Evolutionary conservation across 1,284 basidiomycete genomes (phyloP).

Genomic region (Sporisorium exsertum): DNA sequence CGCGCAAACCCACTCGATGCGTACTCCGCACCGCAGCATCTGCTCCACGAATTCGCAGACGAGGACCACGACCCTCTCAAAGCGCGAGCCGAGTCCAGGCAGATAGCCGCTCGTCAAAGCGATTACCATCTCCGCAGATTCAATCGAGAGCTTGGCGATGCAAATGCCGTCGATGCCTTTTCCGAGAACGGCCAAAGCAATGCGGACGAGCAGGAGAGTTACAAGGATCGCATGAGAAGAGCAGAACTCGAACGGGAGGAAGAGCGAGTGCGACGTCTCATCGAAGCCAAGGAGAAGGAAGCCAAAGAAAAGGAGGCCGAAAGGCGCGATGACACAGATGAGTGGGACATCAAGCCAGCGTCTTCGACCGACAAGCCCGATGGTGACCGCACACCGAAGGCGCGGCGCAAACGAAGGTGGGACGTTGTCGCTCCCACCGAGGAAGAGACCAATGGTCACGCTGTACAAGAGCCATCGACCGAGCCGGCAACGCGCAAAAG

Average conservation of each 20-base stretch:
- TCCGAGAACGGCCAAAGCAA: slow-evolving; percentile 73
- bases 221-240: slow-evolving; percentile 95
- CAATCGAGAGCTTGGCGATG: slow-evolving; percentile 64
- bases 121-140: slow-evolving; percentile 97
- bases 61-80: slow-evolving; percentile 92
- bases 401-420: slow-evolving; percentile 87
- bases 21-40: slow-evolving; percentile 87
- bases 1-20: slow-evolving; percentile 64
- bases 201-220: slow-evolving; percentile 80
- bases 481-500: slow-evolving; percentile 80
- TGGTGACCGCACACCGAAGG: slow-evolving; percentile 73
- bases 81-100: slow-evolving; percentile 88
- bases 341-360: slow-evolving; percentile 66
- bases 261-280: slow-evolving; percentile 82
- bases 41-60: slow-evolving; percentile 92
- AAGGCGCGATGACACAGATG: slow-evolving; percentile 33
- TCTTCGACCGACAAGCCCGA: slow-evolving; percentile 12
- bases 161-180: slow-evolving; percentile 54
- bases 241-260: slow-evolving; percentile 94
- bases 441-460: slow-evolving; percentile 51
- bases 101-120: slow-evolving; percentile 91
- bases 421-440: slow-evolving; percentile 77
- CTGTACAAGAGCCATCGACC: slow-evolving; percentile 10
- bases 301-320: slow-evolving; percentile 73
- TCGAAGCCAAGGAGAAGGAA: slow-evolving; percentile 84